phyloP scores from a whole-genome alignment of 768 basidiomycete genomes.

The Mycena capillaripes region DNA sequence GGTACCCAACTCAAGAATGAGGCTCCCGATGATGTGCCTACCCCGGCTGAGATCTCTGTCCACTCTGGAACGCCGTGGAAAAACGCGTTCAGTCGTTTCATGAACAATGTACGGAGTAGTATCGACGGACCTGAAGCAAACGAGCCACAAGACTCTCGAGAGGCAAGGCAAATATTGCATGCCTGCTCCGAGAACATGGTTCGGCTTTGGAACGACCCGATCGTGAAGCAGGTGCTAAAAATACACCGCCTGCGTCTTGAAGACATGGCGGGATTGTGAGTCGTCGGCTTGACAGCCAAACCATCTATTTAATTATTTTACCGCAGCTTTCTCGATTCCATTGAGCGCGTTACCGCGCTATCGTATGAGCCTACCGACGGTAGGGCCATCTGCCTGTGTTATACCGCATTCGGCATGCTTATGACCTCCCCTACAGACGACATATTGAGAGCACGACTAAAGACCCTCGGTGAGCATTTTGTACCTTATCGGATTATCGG shows the following conservation, averaged over 20 bases:
- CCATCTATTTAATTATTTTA: not conserved
- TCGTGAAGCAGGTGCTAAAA: conserved; percentile 55
- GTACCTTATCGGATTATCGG: not conserved
- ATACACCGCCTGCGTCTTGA: conserved; percentile 59
- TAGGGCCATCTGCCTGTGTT: conserved; percentile 42
- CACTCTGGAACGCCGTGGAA: conserved; percentile 55
- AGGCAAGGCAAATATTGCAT: conserved; percentile 58
- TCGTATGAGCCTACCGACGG: conserved; percentile 66
- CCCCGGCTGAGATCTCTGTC: conserved; percentile 48
- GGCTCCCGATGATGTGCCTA: not conserved
- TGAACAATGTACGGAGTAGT: conserved; percentile 45
- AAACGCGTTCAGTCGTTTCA: conserved; percentile 47
- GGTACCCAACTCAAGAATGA: conserved; percentile 14
- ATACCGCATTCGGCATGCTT: no score
- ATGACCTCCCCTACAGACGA: conserved; percentile 57
- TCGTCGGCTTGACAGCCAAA: not conserved
- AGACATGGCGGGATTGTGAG: conserved; percentile 57
- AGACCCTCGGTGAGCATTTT: conserved; percentile 48
- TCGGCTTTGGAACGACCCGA: conserved; percentile 62
- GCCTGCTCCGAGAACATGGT: conserved; percentile 67
- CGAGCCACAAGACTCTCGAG: conserved; percentile 51
- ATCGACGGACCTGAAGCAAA: conserved; percentile 43
- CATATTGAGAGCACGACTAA: conserved; percentile 65
- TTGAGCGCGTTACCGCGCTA: conserved; percentile 60
- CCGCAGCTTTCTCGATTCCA: conserved; percentile 67